Evolutionary conservation across 2,329 filamentous ascomycete genomes (phyloP), one percentile per base, ranked within the genome.

Genomic region (Colletotrichum spinosum): DNA sequence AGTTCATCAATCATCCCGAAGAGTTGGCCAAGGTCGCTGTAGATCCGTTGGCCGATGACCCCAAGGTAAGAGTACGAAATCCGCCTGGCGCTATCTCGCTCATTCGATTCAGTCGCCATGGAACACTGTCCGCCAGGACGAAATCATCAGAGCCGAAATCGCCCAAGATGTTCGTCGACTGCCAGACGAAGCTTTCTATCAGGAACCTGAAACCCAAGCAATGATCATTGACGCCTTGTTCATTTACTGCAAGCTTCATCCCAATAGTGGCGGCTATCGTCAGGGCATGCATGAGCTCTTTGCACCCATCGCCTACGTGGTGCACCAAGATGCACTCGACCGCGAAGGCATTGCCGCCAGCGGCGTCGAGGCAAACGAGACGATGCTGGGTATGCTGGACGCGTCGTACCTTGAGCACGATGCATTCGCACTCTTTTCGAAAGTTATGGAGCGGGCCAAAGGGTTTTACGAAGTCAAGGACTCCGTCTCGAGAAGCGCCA

Each of bases 221-320:
- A 92, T 93, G 77, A 90, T 99, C 71, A 80, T 97, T 38, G 92
- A 99, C 74, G 89, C 97, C 38, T 83, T 99, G 39, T 99, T 98
- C 77, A 87, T 99, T 69, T 98, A 94, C 79, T 96, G 94, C 80
- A 98, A 97, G 77, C 86, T 97, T 57, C 93, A 98, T 73, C 93
- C 93, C 2, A 89, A 91, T 70, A 85, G 93, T 58, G 93, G 93
- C 13, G 94, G 88, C 15, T 99, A 99, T 75, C 89, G 96, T n/a
- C 96, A 99, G 80, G 96, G 96, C 10, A 99, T 99, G 95, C 96
- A 99, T 75, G 96, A 99, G 78, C 83, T 99, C 48, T 83, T 98
- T 12, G 96, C 96, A 0, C 94, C 96, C 0, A 89, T 99, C 42
- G 81, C 97, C 7, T 93, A 93, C 85, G 92, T 93, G 2, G 81